A percentile compares a stretch with the other conserved stretches of the same genome.
These are phyloP conservation scores for Ramalina intermedia DNA, from an alignment of 495 filamentous ascomycete genomes.

Conservation along the genomic window DNA sequence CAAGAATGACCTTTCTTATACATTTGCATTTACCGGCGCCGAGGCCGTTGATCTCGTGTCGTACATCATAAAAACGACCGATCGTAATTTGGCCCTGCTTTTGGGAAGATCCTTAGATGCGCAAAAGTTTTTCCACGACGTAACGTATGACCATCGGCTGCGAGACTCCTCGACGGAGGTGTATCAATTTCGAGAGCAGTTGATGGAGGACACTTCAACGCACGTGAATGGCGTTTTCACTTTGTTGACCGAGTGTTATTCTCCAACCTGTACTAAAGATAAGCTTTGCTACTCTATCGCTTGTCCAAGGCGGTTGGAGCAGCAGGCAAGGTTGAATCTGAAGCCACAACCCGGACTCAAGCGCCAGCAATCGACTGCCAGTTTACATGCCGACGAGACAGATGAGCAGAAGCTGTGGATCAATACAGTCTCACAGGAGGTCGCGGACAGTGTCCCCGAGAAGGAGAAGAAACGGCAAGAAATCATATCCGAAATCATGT, in stretches of 20 bases:
- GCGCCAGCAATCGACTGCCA: slow-evolving; percentile 62
- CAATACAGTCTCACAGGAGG: slow-evolving; percentile 89
- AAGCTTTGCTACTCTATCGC: slow-evolving; percentile 97
- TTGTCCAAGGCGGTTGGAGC: slow-evolving; percentile 85
- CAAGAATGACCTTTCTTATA: slow-evolving; percentile 96
- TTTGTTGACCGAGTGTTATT: slow-evolving; percentile 91
- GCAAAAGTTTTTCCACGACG: slow-evolving; percentile 99
- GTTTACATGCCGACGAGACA: slow-evolving; percentile 69
- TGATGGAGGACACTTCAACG: slow-evolving; percentile 70
- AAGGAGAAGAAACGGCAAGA: slow-evolving; percentile 95
- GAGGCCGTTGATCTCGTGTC: slow-evolving; percentile 92
- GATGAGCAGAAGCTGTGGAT: slow-evolving; percentile 99
- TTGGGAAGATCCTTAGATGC: slow-evolving; percentile 91
- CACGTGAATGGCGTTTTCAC: slow-evolving; percentile 96
- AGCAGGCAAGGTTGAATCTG: slow-evolving; percentile 84
- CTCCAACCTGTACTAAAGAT: slow-evolving; percentile 88
- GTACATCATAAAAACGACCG: slow-evolving; percentile 90
- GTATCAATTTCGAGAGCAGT: slow-evolving; percentile 89
- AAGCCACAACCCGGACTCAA: slow-evolving; percentile 80
- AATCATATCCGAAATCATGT: slow-evolving; percentile 95
- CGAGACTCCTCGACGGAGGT: slow-evolving; percentile 83
- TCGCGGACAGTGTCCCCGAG: slow-evolving; percentile 77
- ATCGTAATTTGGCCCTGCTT: slow-evolving; percentile 85
- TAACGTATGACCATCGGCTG: slow-evolving; percentile 91
- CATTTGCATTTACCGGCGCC: slow-evolving; percentile 84